Base-by-base conservation (phyloP, 2,329 filamentous ascomycete species). In the Colletotrichum scovillei region DNA sequence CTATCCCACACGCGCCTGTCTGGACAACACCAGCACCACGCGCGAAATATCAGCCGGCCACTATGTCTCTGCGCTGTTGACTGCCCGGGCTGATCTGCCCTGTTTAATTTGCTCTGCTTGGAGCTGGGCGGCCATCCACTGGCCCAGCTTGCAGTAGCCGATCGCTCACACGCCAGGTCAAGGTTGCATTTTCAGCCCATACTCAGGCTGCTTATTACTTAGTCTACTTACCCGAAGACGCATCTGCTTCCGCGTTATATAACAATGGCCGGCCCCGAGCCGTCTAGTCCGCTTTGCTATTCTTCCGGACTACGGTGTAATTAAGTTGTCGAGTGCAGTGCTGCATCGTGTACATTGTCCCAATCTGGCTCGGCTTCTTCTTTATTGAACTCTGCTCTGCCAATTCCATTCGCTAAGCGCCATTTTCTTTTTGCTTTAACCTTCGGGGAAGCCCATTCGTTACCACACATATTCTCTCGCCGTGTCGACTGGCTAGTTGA, bases 391-490 rank as follows among this genome's bases (percentile, higher is more conserved):
- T 26, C 24, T 52, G 67, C 62, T 62, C 46, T 53, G 67, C 62
- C 56, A 58, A 66, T 42, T 66, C 56, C 71, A 66, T 59, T 73
- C 71, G 67, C 63, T 71, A 62, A 71, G 56, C 60, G 35, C 24
- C 24, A 49, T 19, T 49, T 49, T 49, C 42, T 58, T 57, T 53
- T 28, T 66, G 49, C 68, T 38, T 46, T 32, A 14, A 46, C n/a
- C 24, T 24, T 24, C 56, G 59, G 58, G 69, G 26, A 30, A 60
- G 28, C 28, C 22, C 49, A 62, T 42, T 62, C 59, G 70, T 57
- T 69, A 30, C 6, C 46, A 19, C 19, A 7, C n/a, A 26, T 22
- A 56, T 30, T 3, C 19, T 9, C 55, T 11, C 19, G 42, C 53
- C 1, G 60, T 38, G 11, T 22, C 32, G 42, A 53, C 67, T 59